phyloP scores from a whole-genome alignment of 23 red algal genomes.

The Agarophyton chilense region DNA sequence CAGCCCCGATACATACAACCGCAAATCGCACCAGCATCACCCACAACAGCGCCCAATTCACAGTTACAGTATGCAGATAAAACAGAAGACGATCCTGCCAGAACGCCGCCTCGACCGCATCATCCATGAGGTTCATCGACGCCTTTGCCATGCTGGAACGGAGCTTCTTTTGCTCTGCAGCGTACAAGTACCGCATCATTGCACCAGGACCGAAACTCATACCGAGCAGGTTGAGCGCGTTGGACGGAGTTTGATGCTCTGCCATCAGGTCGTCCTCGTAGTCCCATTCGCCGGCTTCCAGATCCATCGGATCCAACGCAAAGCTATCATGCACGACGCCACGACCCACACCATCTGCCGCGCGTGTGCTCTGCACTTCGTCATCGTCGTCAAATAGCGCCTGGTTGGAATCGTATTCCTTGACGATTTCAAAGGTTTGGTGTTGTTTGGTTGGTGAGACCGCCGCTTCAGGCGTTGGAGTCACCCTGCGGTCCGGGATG shows the following conservation, averaged over 20 bases:
- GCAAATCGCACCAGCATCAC: conserved; percentile 67
- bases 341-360: conserved; percentile 10
- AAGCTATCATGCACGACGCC: conserved; percentile 44
- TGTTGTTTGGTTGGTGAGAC: conserved; percentile 10
- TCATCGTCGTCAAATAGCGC: conserved; percentile 61
- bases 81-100: conserved; percentile 65
- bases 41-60: conserved; percentile 69
- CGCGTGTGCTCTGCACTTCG: not conserved
- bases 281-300: conserved; percentile 51
- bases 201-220: conserved; percentile 72
- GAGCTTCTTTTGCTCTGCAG: conserved; percentile 35
- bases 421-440: conserved; percentile 50
- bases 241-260: conserved; percentile 60
- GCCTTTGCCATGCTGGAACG: conserved; percentile 47
- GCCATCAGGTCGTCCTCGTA: conserved; percentile 48
- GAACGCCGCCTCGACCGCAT: conserved; percentile 45
- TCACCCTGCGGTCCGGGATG: conserved; percentile 50
- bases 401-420: conserved; percentile 50
- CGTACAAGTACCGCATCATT: conserved; percentile 72
- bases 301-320: conserved; percentile 44
- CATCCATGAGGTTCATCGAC: conserved; percentile 70
- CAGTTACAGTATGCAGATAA: conserved; percentile 76
- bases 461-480: not conserved
- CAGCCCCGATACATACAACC: conserved; percentile 33
- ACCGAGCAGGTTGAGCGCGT: conserved; percentile 69